These are phyloP conservation scores for Nakazawaea ambrosiae DNA, from an alignment of 805 yeast genomes.

Conservation along the genomic window DNA sequence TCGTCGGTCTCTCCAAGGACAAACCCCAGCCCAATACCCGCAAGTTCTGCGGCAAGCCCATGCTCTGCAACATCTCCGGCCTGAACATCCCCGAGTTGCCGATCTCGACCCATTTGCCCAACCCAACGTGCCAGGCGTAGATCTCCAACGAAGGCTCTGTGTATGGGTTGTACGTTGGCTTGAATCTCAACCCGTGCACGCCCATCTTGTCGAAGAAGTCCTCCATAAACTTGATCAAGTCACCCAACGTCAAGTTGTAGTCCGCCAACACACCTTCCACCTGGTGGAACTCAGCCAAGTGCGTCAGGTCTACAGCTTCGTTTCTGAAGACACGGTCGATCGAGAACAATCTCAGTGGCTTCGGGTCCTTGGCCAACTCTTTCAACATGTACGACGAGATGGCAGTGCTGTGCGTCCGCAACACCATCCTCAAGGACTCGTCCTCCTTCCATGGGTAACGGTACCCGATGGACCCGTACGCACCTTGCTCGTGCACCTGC, in stretches of 20 bases:
- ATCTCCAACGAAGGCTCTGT: conserved; percentile 99
- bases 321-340: conserved; percentile 98
- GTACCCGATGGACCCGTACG: conserved; percentile 93
- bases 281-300: conserved; percentile 98
- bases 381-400: conserved; percentile 85
- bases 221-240: conserved; percentile 96
- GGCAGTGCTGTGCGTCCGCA: conserved; percentile 97
- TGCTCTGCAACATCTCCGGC: conserved; percentile 97
- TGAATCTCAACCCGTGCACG: conserved; percentile 89
- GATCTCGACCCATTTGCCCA: conserved; percentile 97
- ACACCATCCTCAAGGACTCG: conserved; percentile 84
- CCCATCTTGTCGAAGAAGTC: conserved; percentile 97
- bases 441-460: conserved; percentile 95
- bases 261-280: conserved; percentile 99
- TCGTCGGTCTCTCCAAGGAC: conserved; percentile 96
- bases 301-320: conserved; percentile 99
- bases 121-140: conserved; percentile 91
- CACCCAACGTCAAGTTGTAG: conserved; percentile 90
- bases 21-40: conserved; percentile 97
- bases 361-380: conserved; percentile 79
- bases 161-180: conserved; percentile 98
- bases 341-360: conserved; percentile 86
- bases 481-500: conserved; percentile 83
- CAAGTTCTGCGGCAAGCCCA: conserved; percentile 94
- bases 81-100: conserved; percentile 99